Evolutionary conservation across 805 yeast species (phyloP).

Genomic region (Saturnispora sanitii): DNA sequence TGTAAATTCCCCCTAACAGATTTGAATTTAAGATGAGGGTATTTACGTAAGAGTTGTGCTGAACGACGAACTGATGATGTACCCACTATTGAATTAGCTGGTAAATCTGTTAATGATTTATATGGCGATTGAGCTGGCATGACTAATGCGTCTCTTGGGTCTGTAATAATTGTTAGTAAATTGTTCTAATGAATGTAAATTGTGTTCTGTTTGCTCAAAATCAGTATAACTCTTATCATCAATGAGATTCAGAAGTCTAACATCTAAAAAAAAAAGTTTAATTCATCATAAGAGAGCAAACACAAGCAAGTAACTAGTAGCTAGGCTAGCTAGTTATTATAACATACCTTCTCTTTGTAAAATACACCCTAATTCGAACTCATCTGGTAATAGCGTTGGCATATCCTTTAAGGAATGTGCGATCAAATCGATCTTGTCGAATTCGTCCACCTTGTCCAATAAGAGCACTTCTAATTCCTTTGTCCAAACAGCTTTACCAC

Average conservation of each 20-base stretch:
- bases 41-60: constrained; percentile 73
- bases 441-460: constrained; percentile 51
- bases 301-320: no score
- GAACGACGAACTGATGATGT: constrained; percentile 91
- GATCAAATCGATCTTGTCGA: constrained; percentile 69
- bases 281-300: constrained; percentile 21
- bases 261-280: constrained; percentile 26
- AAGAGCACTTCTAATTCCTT: constrained; percentile 80
- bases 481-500: constrained; percentile 96
- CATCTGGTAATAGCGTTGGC: constrained; percentile 86
- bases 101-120: constrained; percentile 60
- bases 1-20: constrained; percentile 78
- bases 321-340: background rate
- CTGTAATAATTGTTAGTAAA: constrained; percentile 27
- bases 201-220: constrained; percentile 2
- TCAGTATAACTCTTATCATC: constrained; percentile 22
- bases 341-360: constrained; percentile 55
- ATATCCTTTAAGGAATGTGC: constrained; percentile 89
- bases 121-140: constrained; percentile 61
- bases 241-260: constrained; percentile 30
- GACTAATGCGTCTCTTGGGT: constrained; percentile 86
- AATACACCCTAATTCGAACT: constrained; percentile 82
- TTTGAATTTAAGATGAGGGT: constrained; percentile 70
- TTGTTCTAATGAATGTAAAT: background rate
- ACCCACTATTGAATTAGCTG: constrained; percentile 80